These are phyloP conservation scores for Aspergillus aculeatus DNA, from an alignment of 2,329 filamentous ascomycete species.

Conservation along the genomic window DNA sequence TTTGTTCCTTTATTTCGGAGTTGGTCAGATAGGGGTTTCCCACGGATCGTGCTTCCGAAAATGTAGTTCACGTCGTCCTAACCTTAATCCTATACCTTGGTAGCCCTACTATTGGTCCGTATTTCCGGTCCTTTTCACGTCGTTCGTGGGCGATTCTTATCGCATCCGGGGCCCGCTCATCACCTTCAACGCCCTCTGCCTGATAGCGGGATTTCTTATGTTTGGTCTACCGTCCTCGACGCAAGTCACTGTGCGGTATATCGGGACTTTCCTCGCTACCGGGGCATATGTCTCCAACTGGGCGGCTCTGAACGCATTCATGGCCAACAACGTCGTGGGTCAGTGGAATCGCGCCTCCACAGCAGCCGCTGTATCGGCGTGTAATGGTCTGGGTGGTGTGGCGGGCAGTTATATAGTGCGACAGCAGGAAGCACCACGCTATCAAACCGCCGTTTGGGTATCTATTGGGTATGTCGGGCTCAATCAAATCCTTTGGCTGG, in stretches of 20 bases:
- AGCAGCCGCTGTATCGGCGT: conserved; percentile 59
- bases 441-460: conserved; percentile 66
- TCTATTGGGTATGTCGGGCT: conserved; percentile 52
- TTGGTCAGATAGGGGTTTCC: too few relatives aligned
- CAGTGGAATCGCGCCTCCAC: conserved; percentile 66
- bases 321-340: conserved; percentile 62
- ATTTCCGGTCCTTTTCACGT: conserved; percentile 63
- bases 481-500: neutral
- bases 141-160: conserved; percentile 60
- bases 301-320: conserved; percentile 64
- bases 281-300: conserved; percentile 69
- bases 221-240: conserved; percentile 56
- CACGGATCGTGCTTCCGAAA: neutral
- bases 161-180: conserved; percentile 63
- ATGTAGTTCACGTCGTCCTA: neutral
- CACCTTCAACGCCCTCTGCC: conserved; percentile 61
- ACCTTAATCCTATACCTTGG: neutral
- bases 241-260: conserved; percentile 61
- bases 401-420: conserved; percentile 66
- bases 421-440: conserved; percentile 60
- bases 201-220: conserved; percentile 65
- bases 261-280: conserved; percentile 65
- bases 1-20: neutral
- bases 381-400: conserved; percentile 64
- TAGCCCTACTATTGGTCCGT: conserved; percentile 66